Percentiles rank a stretch among this genome's conserved stretches.
phyloP scores from a whole-genome alignment of 768 basidiomycete species.

The Calvatia gigantea region DNA sequence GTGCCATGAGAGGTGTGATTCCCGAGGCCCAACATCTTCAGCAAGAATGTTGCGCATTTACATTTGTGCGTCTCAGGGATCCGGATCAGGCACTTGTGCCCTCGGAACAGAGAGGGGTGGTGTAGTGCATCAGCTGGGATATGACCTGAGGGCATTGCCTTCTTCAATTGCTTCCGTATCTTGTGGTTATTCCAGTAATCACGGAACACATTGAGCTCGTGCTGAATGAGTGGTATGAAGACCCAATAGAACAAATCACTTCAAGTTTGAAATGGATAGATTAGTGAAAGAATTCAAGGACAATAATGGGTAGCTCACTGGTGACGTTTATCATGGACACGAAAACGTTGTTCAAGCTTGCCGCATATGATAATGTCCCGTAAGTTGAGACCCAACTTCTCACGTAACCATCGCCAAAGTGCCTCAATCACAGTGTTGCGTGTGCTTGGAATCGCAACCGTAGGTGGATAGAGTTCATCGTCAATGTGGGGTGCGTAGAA shows the following conservation, averaged over 20 bases:
- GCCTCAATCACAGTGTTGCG: constrained; percentile 27
- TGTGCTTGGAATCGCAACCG: constrained; percentile 21
- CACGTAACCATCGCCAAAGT: constrained; percentile 26
- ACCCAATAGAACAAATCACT: constrained; percentile 31
- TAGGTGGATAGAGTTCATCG: constrained; percentile 14
- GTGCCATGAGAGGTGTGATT: constrained; percentile 11
- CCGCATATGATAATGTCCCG: constrained; percentile 19
- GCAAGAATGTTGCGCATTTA: constrained; percentile 11
- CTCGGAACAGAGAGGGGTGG: constrained; percentile 16
- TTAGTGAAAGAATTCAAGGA: background rate
- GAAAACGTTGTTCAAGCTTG: constrained; percentile 18
- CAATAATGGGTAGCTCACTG: constrained; percentile 13
- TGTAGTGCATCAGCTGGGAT: constrained; percentile 20
- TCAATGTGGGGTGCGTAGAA: constrained; percentile 22
- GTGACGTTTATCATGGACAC: constrained; percentile 16
- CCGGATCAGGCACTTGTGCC: constrained; percentile 14
- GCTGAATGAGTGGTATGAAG: constrained; percentile 26
- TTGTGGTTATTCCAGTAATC: constrained; percentile 28
- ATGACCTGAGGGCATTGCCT: constrained; percentile 27
- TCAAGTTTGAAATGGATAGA: background rate
- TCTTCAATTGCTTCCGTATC: constrained; percentile 20
- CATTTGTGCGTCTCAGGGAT: constrained; percentile 14
- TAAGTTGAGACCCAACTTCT: constrained; percentile 17
- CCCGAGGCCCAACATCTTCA: constrained; percentile 16
- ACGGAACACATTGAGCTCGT: constrained; percentile 23